Evolutionary conservation across 371 early-diverging fungal genomes (phyloP).

Genomic region (Mucor ambiguus): DNA sequence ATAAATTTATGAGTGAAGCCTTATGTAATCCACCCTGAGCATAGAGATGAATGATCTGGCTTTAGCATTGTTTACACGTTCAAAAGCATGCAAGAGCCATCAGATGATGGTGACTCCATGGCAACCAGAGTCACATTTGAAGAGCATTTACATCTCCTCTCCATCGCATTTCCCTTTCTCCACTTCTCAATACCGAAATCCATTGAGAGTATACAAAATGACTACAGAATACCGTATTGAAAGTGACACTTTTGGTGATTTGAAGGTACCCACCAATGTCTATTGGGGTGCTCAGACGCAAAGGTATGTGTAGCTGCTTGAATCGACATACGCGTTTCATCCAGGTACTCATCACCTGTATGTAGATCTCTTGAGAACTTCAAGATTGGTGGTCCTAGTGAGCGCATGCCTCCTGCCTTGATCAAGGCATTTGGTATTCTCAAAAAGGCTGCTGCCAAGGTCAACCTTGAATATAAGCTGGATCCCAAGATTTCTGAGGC

Average conservation of each 20-base stretch:
- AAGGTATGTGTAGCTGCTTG: conserved; percentile 52
- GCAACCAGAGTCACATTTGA: neutral
- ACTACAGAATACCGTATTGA: conserved; percentile 71
- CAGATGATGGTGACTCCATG: neutral
- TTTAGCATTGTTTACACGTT: neutral
- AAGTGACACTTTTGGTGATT: conserved; percentile 92
- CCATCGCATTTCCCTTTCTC: neutral
- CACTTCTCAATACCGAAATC: neutral
- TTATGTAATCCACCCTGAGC: neutral
- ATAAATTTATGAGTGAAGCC: neutral
- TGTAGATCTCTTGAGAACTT: conserved; percentile 88
- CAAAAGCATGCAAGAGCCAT: neutral
- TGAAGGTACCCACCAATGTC: conserved; percentile 90
- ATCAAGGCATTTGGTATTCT: conserved; percentile 92
- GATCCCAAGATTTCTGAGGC: conserved; percentile 80
- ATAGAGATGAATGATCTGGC: neutral
- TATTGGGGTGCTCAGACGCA: conserved; percentile 99
- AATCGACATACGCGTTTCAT: neutral
- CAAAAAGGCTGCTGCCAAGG: conserved; percentile 92
- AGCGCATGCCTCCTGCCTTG: conserved; percentile 93
- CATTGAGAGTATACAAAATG: neutral
- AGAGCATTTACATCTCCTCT: neutral
- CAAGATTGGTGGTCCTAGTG: conserved; percentile 90
- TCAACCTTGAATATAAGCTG: conserved; percentile 87
- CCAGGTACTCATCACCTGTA: neutral